Base-by-base conservation (phyloP, 768 basidiomycete genomes). In the Boletus pseudo-olivaceus region DNA sequence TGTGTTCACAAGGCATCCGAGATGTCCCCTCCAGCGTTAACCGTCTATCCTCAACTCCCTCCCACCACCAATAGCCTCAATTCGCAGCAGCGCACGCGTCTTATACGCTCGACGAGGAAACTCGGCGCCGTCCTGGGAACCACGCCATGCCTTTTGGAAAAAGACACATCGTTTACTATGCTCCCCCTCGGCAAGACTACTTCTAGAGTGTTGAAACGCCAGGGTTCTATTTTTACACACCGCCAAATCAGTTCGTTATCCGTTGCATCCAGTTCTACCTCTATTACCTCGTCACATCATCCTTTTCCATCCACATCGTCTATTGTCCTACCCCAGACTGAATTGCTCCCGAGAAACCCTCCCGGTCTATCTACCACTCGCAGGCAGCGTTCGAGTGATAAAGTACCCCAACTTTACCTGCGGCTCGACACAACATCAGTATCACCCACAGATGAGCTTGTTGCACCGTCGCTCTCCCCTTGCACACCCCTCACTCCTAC, bases 101-200 rank as follows among this genome's bases (percentile, higher is more conserved):
- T 74, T 19, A 57, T 74, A 14, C 73, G 73, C 33, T 71, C 73
- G 3, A 70, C 73, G 10, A 69, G 71, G 54, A 74, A 74, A 48
- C 60, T 75, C 26, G 69, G 65, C 37, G 61, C 71, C 5, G 53
- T 74, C 40, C 65, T 74, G 49, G 73, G 73, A 55, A 67, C 72
- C 10, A 74, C 74, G 23, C 73, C 73, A 0, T 66, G 46, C 49
- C 62, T 74, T 8, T 41, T 73, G n/a, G 73, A 74, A 34, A 53
- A 50, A 32, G 57, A 67, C 49, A 43, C 30, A 0, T 57, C 69
- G 32, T 54, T 59, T n/a, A 44, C 58, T 3, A 26, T 63, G 2
- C 60, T 67, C 7, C 70, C 70, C 26, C 43, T 67, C 39, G 63
- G 55, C 7, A 62, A 38, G 26, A 29, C 54, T 8, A 67, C 60